Base-by-base conservation (phyloP, 768 basidiomycete genomes). In the Fibroporia radiculosa region DNA sequence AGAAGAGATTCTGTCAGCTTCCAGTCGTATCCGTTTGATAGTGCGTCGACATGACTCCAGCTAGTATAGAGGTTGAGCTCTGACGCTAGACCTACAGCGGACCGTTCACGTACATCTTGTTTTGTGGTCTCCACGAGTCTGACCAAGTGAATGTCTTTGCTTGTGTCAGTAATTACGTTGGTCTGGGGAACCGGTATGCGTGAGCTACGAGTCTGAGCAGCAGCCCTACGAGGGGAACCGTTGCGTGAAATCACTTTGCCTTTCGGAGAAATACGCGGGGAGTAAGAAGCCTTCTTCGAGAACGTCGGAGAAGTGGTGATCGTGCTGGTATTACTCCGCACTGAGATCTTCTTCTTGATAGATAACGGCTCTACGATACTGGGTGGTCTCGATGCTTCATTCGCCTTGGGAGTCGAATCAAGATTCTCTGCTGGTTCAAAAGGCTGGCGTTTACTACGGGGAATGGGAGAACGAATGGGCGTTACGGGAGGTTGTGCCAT, bases 301-400 rank as follows among this genome's bases (percentile, higher is more conserved):
- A 35, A 56, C 51, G 45, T 55, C 48, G 62, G 67, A 29, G 68
- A 69, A 13, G 27, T 38, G 12, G 42, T 16, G 1, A 47, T 23
- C 19, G 40, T 42, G 16, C 38, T 47, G 29, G 67, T 54, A 37
- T 61, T 64, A 5, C 70, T 64, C 19, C 79, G 75, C 22, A 78
- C 68, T 6, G 85, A 85, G 4, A 74, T 69, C 61, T 87, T 89
- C 70, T 92, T 90, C 71, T 82, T 88, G 61, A 92, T 91, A 2
- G 82, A 84, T 48, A 92, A 66, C 6, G 88, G 88, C 56, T 87
- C 86, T 18, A 90, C 20, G 66, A 45, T 42, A 56, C 28, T 25
- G n/a, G 22, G 70, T 52, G 20, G 56, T 45, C 38, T 60, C 55
- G 29, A 56, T 61, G 26, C 57, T 49, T 48, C 57, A 45, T 67